These are phyloP conservation scores for Oryza australiensis DNA, from an alignment of 176 grass and related monocot genomes.

Conservation along the genomic window DNA sequence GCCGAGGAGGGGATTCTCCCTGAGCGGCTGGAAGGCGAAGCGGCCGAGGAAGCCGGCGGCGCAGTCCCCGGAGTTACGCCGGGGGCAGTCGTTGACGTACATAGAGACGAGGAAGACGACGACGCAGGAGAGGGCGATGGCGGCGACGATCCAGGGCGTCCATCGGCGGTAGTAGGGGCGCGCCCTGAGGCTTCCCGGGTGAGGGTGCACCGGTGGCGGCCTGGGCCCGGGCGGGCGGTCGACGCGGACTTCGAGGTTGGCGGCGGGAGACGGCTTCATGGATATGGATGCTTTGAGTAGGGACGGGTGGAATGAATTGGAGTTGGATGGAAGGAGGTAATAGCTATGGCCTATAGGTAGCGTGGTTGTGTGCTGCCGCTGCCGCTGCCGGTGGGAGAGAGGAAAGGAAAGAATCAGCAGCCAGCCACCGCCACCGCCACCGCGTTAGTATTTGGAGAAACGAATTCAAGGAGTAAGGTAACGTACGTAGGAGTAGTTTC, in stretches of 20 bases:
- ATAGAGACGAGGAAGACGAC: slow-evolving; percentile 65
- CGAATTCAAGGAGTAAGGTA: too few species aligned
- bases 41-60: slow-evolving; percentile 58
- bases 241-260: slow-evolving; percentile 27
- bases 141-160: slow-evolving; percentile 67
- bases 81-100: slow-evolving; percentile 84
- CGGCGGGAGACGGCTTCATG: slow-evolving; percentile 28
- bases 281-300: too few species aligned
- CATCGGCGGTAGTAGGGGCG: slow-evolving; percentile 62
- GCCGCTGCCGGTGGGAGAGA: too few species aligned
- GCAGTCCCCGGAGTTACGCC: slow-evolving; percentile 39
- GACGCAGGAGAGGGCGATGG: slow-evolving; percentile 51
- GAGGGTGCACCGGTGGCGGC: too few species aligned
- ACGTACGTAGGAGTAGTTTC: too few species aligned
- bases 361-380: too few species aligned
- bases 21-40: slow-evolving; percentile 83
- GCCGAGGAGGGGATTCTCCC: slow-evolving; percentile 86
- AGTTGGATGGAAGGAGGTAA: too few species aligned
- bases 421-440: too few species aligned
- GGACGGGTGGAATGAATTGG: too few species aligned
- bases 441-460: too few species aligned
- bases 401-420: too few species aligned
- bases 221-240: background rate
- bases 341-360: too few species aligned
- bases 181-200: background rate